These are phyloP conservation scores for Naegleria fowleri DNA, from an alignment of 208 protist genomes.

Conservation along the genomic window DNA sequence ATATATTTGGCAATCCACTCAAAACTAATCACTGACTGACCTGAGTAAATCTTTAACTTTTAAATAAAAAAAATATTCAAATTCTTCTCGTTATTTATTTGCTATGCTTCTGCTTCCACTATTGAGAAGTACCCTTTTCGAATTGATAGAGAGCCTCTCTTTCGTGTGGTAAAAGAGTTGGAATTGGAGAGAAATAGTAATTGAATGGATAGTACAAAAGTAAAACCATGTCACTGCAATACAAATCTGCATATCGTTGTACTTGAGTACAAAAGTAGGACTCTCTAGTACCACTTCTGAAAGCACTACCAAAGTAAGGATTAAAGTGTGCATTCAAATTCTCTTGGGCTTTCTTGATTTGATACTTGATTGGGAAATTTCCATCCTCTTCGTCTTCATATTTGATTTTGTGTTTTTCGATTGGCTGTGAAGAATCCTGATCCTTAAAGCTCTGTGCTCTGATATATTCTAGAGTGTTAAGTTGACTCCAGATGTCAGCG, in stretches of 20 bases:
- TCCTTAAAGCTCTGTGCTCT: not conserved
- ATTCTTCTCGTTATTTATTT: no score
- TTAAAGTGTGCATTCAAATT: constrained; percentile 21
- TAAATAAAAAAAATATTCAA: no score
- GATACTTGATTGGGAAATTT: not conserved
- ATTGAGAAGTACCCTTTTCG: not conserved
- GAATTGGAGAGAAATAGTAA: not conserved
- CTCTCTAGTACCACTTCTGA: constrained; percentile 13
- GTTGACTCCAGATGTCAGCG: not conserved
- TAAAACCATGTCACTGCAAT: not conserved
- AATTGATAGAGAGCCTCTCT: not conserved
- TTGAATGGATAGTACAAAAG: constrained; percentile 23
- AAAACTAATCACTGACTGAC: no score
- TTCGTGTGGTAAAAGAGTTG: not conserved
- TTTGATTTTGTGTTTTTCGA: not conserved
- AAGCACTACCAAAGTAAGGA: not conserved
- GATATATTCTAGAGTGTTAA: constrained; percentile 17
- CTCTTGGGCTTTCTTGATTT: not conserved
- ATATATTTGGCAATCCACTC: not conserved
- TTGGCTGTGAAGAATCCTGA: not conserved
- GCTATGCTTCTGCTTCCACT: no score
- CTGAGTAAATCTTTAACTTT: no score
- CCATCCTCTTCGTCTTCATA: not conserved
- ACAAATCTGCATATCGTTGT: constrained; percentile 21
- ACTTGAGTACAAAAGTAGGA: constrained; percentile 5